These are phyloP conservation scores for Pelargonium fulgidum DNA, from an alignment of 441 rosid genomes.

Conservation along the genomic window DNA sequence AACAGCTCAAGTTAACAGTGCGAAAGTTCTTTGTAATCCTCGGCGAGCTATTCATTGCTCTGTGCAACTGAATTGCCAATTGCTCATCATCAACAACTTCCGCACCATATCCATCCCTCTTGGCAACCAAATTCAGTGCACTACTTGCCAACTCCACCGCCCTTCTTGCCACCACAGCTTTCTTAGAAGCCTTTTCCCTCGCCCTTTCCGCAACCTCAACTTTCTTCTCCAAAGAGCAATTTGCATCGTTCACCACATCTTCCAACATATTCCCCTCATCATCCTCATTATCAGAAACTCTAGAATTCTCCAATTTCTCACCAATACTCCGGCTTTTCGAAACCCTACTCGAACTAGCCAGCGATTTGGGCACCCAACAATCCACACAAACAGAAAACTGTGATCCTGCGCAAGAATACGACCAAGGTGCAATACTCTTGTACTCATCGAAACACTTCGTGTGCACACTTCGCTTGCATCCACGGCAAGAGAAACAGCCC, in stretches of 20 bases:
- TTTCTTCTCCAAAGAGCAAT: constrained; percentile 20
- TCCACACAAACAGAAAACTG: constrained; percentile 44
- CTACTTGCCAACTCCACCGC: constrained; percentile 19
- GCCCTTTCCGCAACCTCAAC: constrained; percentile 25
- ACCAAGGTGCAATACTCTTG: constrained; percentile 36
- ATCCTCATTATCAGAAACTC: constrained; percentile 18
- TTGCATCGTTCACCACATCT: constrained; percentile 23
- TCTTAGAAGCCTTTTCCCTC: constrained; percentile 25
- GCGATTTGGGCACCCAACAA: constrained; percentile 53
- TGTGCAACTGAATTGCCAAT: constrained; percentile 33
- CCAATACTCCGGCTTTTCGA: constrained; percentile 13
- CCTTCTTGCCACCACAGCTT: constrained; percentile 22
- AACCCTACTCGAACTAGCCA: constrained; percentile 22
- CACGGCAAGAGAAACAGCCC: constrained; percentile 32
- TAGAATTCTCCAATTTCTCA: constrained; percentile 14
- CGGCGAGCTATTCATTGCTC: constrained; percentile 27
- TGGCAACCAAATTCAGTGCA: constrained; percentile 17
- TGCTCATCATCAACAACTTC: constrained; percentile 23
- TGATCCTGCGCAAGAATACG: constrained; percentile 29
- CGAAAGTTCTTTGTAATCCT: constrained; percentile 28
- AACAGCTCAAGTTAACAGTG: constrained; percentile 12
- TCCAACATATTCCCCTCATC: constrained; percentile 16
- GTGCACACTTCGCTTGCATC: constrained; percentile 42
- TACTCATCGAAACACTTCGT: constrained; percentile 30
- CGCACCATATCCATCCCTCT: constrained; percentile 12